Evolutionary conservation across 345 rosid species (phyloP), one percentile per base, ranked within the genome.

Genomic region (Rubroshorea leprosula): DNA sequence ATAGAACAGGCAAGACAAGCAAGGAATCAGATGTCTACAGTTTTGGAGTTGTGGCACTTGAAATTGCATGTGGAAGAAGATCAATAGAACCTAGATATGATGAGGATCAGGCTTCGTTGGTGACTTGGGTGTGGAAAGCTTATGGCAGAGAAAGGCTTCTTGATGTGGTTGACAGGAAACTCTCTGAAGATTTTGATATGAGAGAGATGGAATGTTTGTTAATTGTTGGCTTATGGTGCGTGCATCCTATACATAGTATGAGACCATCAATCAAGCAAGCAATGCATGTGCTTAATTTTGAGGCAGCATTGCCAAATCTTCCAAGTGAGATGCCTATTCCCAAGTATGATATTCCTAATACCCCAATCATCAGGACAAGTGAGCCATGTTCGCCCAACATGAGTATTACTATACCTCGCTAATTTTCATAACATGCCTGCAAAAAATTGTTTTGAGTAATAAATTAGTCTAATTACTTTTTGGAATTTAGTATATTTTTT

Each of bases 21-120:
- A 66, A 39, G 25, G 70, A 47, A 23, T 59, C 70, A 6, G 70
- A 66, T 29, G 64, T 66, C 10, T 66, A 52, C 25, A 59, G 64
- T 9, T 59, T 66, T 29, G 70, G 70, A 20, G 47, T 59, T 6
- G 41, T 66, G 18, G 54, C 39, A 19, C 21, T 59, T 19, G 64
- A 66, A 45, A 29, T 66, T 4, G 59, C 64, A 19, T 66, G 70
- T 35, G 70, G 70, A 15, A 66, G 70, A 38, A 58, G 24, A 29
- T 39, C 54, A 0, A 35, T 59, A 1, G 23, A 58, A 2, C 54
- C 23, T 5, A 44, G 4, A 25, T 43, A 13, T 3, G 50, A 45
- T 22, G 54, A 53, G n/a, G 54, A 15, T 23, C 23, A 52, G 38
- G 54, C 54, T 2, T 2, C 47, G 5, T 10, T 59, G 25, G 63